Conservation (phyloP, 2,329 filamentous ascomycete species). For the Cladophialophora chaetospira region DNA sequence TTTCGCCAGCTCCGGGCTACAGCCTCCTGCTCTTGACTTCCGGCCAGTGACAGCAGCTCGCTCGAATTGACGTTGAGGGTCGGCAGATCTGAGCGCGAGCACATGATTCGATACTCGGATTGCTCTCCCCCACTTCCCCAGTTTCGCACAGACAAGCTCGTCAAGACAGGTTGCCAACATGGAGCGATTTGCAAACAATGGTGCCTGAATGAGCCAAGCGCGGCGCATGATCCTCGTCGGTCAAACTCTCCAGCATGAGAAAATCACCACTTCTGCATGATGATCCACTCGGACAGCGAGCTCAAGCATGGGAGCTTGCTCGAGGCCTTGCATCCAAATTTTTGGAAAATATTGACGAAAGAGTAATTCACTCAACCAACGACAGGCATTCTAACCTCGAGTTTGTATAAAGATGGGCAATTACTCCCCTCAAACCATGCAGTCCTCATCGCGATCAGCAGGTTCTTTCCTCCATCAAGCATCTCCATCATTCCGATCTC, state of each 20-base stretch:
- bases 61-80: slow-evolving; percentile 20
- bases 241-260: slow-evolving; percentile 8
- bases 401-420: slow-evolving; percentile 10
- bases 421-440: neutral
- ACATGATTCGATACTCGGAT: neutral
- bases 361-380: neutral
- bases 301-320: neutral
- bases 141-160: neutral
- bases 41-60: slow-evolving; percentile 20
- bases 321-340: neutral
- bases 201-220: slow-evolving; percentile 6
- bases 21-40: neutral
- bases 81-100: neutral
- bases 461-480: neutral
- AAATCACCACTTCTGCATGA: neutral
- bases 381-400: neutral
- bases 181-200: neutral
- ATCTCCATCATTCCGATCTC: neutral
- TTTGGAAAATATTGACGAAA: neutral
- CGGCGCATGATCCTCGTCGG: slow-evolving; percentile 10
- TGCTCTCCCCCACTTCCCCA: slow-evolving; percentile 7
- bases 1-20: slow-evolving; percentile 21
- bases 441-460: slow-evolving; percentile 11
- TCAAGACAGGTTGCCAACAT: neutral
- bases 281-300: neutral